phyloP scores from a whole-genome alignment of 2,329 filamentous ascomycete genomes.

The Xylariaceae sp. region DNA sequence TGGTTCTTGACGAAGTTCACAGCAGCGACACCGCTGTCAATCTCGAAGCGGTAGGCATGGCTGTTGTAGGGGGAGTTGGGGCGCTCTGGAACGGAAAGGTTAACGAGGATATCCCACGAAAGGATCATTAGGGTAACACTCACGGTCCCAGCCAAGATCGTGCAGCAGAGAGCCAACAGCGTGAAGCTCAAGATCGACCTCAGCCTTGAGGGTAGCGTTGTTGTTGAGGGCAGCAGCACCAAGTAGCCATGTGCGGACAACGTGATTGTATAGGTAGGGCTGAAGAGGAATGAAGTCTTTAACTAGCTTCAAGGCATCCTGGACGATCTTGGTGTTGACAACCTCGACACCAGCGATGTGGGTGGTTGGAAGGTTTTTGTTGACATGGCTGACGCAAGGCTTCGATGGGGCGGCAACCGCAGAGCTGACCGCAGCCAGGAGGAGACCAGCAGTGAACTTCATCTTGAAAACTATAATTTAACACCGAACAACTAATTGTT shows the following conservation, averaged over 20 bases:
- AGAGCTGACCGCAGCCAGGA: constrained; percentile 24
- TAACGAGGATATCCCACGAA: no score
- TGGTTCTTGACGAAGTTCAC: constrained; percentile 28
- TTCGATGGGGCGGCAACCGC: constrained; percentile 18
- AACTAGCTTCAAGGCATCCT: constrained; percentile 26
- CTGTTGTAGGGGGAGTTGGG: constrained; percentile 25
- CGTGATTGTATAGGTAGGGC: constrained; percentile 33
- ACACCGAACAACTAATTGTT: background rate
- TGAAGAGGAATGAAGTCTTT: constrained; percentile 26
- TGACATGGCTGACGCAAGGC: background rate
- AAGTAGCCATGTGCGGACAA: constrained; percentile 30
- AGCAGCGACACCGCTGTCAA: constrained; percentile 27
- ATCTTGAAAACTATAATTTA: constrained; percentile 22
- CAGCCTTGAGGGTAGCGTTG: constrained; percentile 31
- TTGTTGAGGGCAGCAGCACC: constrained; percentile 32
- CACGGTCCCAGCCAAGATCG: constrained; percentile 32
- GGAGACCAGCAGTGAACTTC: constrained; percentile 27
- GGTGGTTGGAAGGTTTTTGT: constrained; percentile 24
- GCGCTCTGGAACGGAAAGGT: constrained; percentile 12
- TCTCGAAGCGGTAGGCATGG: constrained; percentile 28
- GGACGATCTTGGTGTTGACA: constrained; percentile 29
- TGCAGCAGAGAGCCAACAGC: constrained; percentile 29
- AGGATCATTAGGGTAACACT: background rate
- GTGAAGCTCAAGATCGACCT: constrained; percentile 31
- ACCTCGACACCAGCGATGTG: constrained; percentile 31